Evolutionary conservation across 75 land plant species (phyloP).

Genomic region (Cupressus sempervirens): DNA sequence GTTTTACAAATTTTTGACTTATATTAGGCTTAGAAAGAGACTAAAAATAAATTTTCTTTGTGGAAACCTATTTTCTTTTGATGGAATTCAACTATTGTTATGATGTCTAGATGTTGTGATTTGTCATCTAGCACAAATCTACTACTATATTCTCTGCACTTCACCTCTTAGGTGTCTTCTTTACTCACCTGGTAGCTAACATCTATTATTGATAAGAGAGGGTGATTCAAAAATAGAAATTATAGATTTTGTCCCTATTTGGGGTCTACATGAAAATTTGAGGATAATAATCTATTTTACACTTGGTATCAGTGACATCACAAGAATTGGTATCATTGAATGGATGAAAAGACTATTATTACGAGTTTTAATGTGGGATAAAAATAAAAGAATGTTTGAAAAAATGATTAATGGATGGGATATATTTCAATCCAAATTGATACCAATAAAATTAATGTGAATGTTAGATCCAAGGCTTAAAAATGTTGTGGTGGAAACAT

Average conservation of each 20-base stretch:
- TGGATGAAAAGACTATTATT: too few relatives aligned
- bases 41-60: too few relatives aligned
- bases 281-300: background rate
- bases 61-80: conserved; percentile 1
- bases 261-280: background rate
- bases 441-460: too few relatives aligned
- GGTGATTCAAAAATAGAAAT: background rate
- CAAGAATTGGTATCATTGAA: background rate
- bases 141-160: background rate
- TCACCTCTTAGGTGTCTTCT: background rate
- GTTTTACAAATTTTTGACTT: too few relatives aligned
- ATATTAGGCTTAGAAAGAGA: too few relatives aligned
- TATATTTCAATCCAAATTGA: too few relatives aligned
- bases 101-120: background rate
- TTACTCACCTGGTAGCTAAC: background rate
- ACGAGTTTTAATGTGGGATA: too few relatives aligned
- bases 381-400: too few relatives aligned
- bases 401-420: too few relatives aligned
- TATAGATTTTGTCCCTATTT: background rate
- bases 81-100: background rate
- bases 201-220: background rate
- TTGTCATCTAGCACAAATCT: background rate
- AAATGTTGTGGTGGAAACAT: too few relatives aligned
- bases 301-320: background rate
- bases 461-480: too few relatives aligned